phyloP scores from a whole-genome alignment of 2,329 filamentous ascomycete genomes.

The Chrysosphaeria jannelii region DNA sequence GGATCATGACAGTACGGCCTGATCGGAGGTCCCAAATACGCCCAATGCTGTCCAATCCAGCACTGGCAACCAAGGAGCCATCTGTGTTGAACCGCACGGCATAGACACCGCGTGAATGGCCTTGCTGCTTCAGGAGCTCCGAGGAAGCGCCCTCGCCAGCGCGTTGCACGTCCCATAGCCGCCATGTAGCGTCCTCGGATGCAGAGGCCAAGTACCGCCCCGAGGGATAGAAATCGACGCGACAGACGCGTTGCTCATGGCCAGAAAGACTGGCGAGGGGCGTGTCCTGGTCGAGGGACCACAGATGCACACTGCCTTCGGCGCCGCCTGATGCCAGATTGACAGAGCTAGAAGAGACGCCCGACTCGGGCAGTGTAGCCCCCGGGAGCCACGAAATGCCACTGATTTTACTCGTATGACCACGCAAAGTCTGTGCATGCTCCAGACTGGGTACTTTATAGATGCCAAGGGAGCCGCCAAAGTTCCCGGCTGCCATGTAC shows the following conservation, averaged over 20 bases:
- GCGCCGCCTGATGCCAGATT: constrained; percentile 80
- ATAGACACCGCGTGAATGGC: constrained; percentile 82
- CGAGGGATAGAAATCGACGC: constrained; percentile 83
- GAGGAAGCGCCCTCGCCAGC: constrained; percentile 26
- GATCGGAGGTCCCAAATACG: constrained; percentile 86
- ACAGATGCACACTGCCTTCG: constrained; percentile 65
- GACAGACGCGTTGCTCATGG: constrained; percentile 63
- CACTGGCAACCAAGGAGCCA: constrained; percentile 68
- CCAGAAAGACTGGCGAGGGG: constrained; percentile 58
- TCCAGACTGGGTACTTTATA: constrained; percentile 60
- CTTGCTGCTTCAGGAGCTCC: constrained; percentile 30
- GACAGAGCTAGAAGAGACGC: constrained; percentile 38
- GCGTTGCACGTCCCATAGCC: constrained; percentile 77
- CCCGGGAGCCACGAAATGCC: constrained; percentile 76
- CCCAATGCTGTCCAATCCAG: constrained; percentile 81
- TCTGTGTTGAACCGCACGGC: constrained; percentile 72
- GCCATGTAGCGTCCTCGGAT: constrained; percentile 89
- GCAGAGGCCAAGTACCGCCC: constrained; percentile 74
- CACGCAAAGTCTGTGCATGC: constrained; percentile 43
- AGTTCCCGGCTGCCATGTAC: constrained; percentile 68
- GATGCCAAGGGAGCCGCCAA: constrained; percentile 69
- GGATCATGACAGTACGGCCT: constrained; percentile 79
- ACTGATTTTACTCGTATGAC: constrained; percentile 69
- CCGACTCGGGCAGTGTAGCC: constrained; percentile 40
- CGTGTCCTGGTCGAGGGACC: constrained; percentile 66